Evolutionary conservation across 495 filamentous ascomycete genomes (phyloP).

Genomic region (Aspergillus mulundensis): DNA sequence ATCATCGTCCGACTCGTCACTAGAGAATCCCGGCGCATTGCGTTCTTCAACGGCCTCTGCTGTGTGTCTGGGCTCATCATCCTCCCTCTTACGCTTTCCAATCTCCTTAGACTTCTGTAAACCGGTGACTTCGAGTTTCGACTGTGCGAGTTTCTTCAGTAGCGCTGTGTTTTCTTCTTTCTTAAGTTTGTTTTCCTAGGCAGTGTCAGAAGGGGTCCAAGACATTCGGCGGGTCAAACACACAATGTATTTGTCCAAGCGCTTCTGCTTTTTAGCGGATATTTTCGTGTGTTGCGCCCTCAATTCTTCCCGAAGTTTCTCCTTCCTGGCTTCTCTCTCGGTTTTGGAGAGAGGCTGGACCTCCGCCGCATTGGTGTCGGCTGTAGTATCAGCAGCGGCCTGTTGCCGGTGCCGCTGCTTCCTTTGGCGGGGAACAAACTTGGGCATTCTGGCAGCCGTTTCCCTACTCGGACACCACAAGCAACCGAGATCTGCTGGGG

Average conservation of each 20-base stretch:
- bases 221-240: slow-evolving; percentile 12
- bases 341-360: slow-evolving; percentile 61
- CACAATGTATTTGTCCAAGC: slow-evolving; percentile 93
- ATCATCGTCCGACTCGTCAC: slow-evolving; percentile 38
- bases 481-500: background rate
- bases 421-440: slow-evolving; percentile 73
- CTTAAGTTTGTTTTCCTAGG: slow-evolving; percentile 78
- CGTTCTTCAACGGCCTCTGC: slow-evolving; percentile 6
- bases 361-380: slow-evolving; percentile 69
- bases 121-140: slow-evolving; percentile 76
- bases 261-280: slow-evolving; percentile 87
- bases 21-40: slow-evolving; percentile 23
- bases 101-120: slow-evolving; percentile 70
- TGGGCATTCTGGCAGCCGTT: slow-evolving; percentile 51
- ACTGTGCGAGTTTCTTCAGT: slow-evolving; percentile 71
- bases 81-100: slow-evolving; percentile 48
- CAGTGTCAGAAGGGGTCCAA: slow-evolving; percentile 18
- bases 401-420: slow-evolving; percentile 59
- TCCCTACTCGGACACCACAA: slow-evolving; percentile 7
- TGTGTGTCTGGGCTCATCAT: slow-evolving; percentile 7
- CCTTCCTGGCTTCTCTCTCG: slow-evolving; percentile 65
- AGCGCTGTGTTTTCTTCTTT: slow-evolving; percentile 90
- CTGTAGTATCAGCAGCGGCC: slow-evolving; percentile 16
- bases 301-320: slow-evolving; percentile 63
- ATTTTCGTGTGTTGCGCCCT: slow-evolving; percentile 61